Evolutionary conservation across 768 basidiomycete species (phyloP).

Genomic region (Amanita polypyramis): DNA sequence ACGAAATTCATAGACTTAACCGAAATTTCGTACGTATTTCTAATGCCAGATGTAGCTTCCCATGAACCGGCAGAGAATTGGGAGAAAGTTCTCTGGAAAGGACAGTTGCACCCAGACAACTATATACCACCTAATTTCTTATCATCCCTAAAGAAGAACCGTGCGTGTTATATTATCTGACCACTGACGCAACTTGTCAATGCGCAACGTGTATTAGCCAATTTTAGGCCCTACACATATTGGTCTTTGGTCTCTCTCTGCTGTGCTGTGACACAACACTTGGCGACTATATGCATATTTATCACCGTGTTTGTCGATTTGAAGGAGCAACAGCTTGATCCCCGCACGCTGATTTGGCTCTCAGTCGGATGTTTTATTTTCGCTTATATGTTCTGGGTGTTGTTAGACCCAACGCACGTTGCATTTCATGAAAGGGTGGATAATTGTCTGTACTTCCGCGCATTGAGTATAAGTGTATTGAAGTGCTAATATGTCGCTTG

Average conservation of each 20-base stretch:
- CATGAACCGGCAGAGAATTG: constrained; percentile 22
- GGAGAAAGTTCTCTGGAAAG: constrained; percentile 76
- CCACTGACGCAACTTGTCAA: constrained; percentile 7
- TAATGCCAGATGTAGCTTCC: background rate
- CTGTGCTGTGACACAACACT: constrained; percentile 75
- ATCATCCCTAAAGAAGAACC: constrained; percentile 66
- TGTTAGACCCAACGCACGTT: constrained; percentile 27
- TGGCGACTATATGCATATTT: constrained; percentile 74
- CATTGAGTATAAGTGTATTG: background rate
- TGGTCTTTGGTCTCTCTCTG: constrained; percentile 60
- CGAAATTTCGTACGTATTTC: too few relatives aligned
- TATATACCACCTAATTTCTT: constrained; percentile 75
- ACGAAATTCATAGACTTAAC: too few relatives aligned
- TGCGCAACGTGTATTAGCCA: constrained; percentile 36
- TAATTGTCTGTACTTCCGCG: constrained; percentile 16
- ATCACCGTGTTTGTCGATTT: constrained; percentile 70
- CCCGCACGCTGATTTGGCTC: constrained; percentile 56
- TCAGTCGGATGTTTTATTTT: constrained; percentile 48
- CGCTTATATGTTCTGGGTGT: constrained; percentile 57
- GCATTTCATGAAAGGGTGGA: constrained; percentile 19
- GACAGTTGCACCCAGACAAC: constrained; percentile 72
- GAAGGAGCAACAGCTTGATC: constrained; percentile 52
- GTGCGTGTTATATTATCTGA: constrained; percentile 31
- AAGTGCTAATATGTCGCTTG: background rate
- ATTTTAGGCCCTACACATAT: constrained; percentile 73